Evolutionary conservation across 768 basidiomycete species (phyloP), one percentile per base, ranked within the genome.

Genomic region (Lyophyllum semitale): DNA sequence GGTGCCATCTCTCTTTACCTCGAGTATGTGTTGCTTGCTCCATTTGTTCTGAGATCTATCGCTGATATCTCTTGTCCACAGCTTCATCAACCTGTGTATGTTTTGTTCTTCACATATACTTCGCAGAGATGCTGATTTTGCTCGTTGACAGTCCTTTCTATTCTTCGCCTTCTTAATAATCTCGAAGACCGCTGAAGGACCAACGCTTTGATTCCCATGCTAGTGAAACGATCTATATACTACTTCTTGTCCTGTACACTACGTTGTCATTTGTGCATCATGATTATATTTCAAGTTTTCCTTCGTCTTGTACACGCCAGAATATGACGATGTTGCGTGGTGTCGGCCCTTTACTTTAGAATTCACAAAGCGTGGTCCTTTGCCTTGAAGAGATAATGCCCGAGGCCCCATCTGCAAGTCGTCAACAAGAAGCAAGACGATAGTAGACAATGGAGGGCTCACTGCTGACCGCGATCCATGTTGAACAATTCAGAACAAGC

Each of bases 1-100:
- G 96, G 88, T 32, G 81, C 93, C 17, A 88, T 98, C 66, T 88
- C 86, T 60, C 83, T 98, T n/a, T 98, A 98, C 73, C 86, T 98
- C 53, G 96, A 98, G 85, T 90, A 73, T 62, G 86, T 86, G 9
- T n/a, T 37, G 57, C 32, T n/a, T 45, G 17, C 18, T 22, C 6
- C 43, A 8, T 45, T 18, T 44, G 23, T 49, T 32, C 3, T 48
- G 3, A 26, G 41, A 15, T 48, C 41, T 9, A 26, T n/a, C n/a
- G n/a, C 35, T 38, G 3, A 53, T 62, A 46, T 62, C 57, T 72
- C 30, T 48, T 50, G 50, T 54, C 63, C 55, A 15, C 59, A 91
- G 89, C 65, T 91, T 94, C 69, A 80, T 94, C 73, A 95, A 95
- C 66, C 83, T 95, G 44, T 95, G 89, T 90, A 72, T 73, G 88